Conservation (phyloP, 495 filamentous ascomycete species). For the Cercophora scortea region DNA sequence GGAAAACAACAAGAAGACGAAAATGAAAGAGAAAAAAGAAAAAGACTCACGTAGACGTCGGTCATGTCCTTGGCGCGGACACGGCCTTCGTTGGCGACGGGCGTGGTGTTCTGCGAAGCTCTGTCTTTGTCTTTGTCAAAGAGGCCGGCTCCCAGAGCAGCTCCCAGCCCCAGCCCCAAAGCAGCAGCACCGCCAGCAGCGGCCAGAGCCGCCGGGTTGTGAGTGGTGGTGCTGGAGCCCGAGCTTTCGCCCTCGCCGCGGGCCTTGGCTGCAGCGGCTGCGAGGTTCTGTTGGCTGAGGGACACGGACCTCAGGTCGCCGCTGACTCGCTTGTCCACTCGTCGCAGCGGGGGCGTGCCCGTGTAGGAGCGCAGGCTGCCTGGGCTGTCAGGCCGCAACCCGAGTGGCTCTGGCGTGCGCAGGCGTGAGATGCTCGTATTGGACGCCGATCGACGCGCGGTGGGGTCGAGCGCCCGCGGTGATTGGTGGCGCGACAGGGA, state of each 20-base stretch:
- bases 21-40: no score
- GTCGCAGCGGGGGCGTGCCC: conserved; percentile 59
- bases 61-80: conserved; percentile 76
- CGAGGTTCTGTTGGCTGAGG: conserved; percentile 46
- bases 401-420: conserved; percentile 47
- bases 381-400: conserved; percentile 51
- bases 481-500: conserved; percentile 7
- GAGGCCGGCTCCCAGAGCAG: conserved; percentile 24
- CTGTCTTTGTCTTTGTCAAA: conserved; percentile 16
- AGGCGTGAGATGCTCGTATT: conserved; percentile 46
- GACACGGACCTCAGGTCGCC: conserved; percentile 71
- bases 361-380: conserved; percentile 42
- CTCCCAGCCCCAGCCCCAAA: background rate
- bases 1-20: conserved; percentile 9
- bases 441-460: conserved; percentile 30
- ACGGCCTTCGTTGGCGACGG: conserved; percentile 80
- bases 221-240: conserved; percentile 1
- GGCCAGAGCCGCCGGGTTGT: background rate
- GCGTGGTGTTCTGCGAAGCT: conserved; percentile 60
- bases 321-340: conserved; percentile 64
- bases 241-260: background rate
- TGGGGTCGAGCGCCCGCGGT: conserved; percentile 28
- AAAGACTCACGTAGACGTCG: conserved; percentile 81
- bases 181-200: conserved; percentile 12
- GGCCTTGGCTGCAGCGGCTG: conserved; percentile 17